Percentiles rank a stretch among this genome's conserved stretches.
These are phyloP conservation scores for Aspergillus affinis DNA, from an alignment of 495 filamentous ascomycete genomes.

Conservation along the genomic window DNA sequence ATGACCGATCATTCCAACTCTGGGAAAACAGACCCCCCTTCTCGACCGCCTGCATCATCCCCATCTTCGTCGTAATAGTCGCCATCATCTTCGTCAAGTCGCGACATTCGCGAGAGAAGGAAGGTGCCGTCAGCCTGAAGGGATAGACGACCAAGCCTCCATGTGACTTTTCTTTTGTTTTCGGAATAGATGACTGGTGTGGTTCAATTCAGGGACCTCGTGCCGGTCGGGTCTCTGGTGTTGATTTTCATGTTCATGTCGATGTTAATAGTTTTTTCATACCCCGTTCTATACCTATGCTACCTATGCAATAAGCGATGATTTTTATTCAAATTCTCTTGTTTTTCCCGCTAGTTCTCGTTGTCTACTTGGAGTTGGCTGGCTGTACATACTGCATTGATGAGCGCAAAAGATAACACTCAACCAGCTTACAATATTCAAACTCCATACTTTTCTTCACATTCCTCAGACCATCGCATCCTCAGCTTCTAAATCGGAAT, in stretches of 20 bases:
- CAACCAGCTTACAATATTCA: too few species aligned
- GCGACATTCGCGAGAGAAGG: neutral
- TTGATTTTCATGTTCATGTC: neutral
- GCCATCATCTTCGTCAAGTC: neutral
- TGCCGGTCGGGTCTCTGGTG: neutral
- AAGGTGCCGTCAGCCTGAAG: neutral
- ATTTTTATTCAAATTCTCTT: neutral
- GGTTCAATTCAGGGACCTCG: too few species aligned
- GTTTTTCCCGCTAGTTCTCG: neutral
- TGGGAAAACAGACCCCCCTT: neutral
- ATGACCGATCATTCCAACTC: neutral
- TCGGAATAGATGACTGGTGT: too few species aligned
- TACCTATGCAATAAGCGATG: neutral
- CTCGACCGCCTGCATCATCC: neutral
- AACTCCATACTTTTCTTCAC: too few species aligned
- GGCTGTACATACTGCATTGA: neutral
- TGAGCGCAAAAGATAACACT: too few species aligned
- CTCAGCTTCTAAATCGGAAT: too few species aligned
- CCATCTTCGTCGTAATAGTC: neutral
- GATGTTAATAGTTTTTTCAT: neutral
- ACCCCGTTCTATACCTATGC: neutral
- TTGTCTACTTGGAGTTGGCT: too few species aligned
- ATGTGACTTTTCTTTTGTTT: too few species aligned
- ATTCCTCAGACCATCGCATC: too few species aligned
- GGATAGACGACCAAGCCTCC: neutral